Evolutionary conservation across 2,329 filamentous ascomycete genomes (phyloP).

Genomic region (Colletotrichum eremochloae): DNA sequence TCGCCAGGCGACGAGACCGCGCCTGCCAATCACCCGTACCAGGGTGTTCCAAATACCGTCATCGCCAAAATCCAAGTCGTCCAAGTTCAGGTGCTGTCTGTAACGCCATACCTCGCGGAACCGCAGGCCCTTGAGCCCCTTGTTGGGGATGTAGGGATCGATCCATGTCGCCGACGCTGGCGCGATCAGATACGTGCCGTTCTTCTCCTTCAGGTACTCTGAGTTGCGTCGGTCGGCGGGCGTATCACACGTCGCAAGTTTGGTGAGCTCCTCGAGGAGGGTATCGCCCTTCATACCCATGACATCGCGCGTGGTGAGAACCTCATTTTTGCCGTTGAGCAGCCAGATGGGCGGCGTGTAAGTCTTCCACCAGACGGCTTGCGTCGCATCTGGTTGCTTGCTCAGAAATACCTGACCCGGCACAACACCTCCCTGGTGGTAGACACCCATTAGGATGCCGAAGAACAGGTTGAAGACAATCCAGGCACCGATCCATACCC

Average conservation of each 20-base stretch:
- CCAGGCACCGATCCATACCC: slow-evolving; percentile 73
- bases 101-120: slow-evolving; percentile 81
- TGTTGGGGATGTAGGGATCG: slow-evolving; percentile 72
- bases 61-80: slow-evolving; percentile 83
- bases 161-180: slow-evolving; percentile 79
- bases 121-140: slow-evolving; percentile 69
- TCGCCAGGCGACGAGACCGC: slow-evolving; percentile 73
- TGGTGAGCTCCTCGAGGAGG: slow-evolving; percentile 70
- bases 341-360: slow-evolving; percentile 87
- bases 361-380: slow-evolving; percentile 88
- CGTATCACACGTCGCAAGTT: slow-evolving; percentile 73
- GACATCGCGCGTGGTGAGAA: slow-evolving; percentile 78
- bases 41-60: slow-evolving; percentile 82
- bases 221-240: slow-evolving; percentile 67
- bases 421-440: slow-evolving; percentile 84
- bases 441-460: slow-evolving; percentile 82
- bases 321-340: slow-evolving; percentile 79
- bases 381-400: slow-evolving; percentile 75
- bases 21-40: slow-evolving; percentile 73
- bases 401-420: slow-evolving; percentile 82
- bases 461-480: slow-evolving; percentile 77
- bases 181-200: slow-evolving; percentile 78
- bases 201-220: slow-evolving; percentile 71
- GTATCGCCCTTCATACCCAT: slow-evolving; percentile 77
- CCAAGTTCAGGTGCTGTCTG: slow-evolving; percentile 78